phyloP scores from a whole-genome alignment of 257 asterid species.

The Eucommia ulmoides region DNA sequence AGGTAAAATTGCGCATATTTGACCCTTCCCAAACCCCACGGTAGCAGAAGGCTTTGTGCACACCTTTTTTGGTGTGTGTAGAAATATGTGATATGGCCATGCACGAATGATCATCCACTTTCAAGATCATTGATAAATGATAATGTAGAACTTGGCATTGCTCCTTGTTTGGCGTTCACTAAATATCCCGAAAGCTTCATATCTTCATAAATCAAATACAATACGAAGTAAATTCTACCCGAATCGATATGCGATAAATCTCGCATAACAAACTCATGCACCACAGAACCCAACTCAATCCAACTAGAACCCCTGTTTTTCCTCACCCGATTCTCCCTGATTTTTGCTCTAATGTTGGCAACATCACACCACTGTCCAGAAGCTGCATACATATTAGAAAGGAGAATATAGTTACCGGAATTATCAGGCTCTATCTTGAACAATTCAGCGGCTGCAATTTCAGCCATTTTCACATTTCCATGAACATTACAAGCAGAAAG shows the following conservation, averaged over 20 bases:
- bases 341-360: constrained; percentile 33
- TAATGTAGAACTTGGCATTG: no score
- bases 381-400: constrained; percentile 66
- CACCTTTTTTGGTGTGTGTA: no score
- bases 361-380: constrained; percentile 55
- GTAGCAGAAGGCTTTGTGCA: no score
- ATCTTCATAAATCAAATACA: constrained; percentile 6
- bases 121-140: no score
- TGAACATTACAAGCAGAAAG: constrained; percentile 60
- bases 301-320: constrained; percentile 58
- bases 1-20: no score
- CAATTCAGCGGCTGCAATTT: constrained; percentile 34
- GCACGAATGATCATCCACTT: no score
- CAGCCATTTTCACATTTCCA: constrained; percentile 39
- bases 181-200: constrained; percentile 9
- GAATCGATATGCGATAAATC: constrained; percentile 7
- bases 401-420: constrained; percentile 47
- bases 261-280: constrained; percentile 13
- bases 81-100: no score
- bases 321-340: constrained; percentile 41
- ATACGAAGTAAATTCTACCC: constrained; percentile 7
- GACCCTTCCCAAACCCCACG: no score
- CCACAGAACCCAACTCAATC: constrained; percentile 13
- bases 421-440: constrained; percentile 57
- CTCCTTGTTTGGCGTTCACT: no score